A percentile compares a stretch with the other conserved stretches of the same genome.
phyloP scores from a whole-genome alignment of 805 yeast genomes.

The Candida sithepensis region DNA sequence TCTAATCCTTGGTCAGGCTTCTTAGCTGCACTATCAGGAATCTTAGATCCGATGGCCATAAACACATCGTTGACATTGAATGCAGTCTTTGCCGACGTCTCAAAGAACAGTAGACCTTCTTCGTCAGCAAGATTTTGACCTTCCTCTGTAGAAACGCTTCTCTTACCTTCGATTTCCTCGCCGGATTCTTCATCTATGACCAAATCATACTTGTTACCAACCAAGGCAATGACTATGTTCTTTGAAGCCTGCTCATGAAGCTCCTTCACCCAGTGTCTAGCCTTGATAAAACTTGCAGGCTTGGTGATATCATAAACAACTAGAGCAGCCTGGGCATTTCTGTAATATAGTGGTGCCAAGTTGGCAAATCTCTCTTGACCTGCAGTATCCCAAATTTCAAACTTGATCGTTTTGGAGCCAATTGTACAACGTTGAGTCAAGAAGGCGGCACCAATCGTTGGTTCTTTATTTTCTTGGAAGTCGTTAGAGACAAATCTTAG shows the following conservation, averaged over 20 bases:
- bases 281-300: conserved; percentile 91
- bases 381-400: conserved; percentile 96
- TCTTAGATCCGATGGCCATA: conserved; percentile 81
- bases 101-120: conserved; percentile 86
- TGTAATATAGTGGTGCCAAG: conserved; percentile 94
- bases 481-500: conserved; percentile 91
- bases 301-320: conserved; percentile 95
- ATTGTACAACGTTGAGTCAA: conserved; percentile 89
- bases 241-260: conserved; percentile 93
- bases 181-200: conserved; percentile 48
- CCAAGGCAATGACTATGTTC: conserved; percentile 87
- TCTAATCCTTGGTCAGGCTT: conserved; percentile 17
- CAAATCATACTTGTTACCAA: conserved; percentile 88
- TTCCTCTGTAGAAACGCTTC: conserved; percentile 83
- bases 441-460: conserved; percentile 97
- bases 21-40: conserved; percentile 46
- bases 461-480: conserved; percentile 95
- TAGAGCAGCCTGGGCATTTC: conserved; percentile 95
- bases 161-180: conserved; percentile 46
- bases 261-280: conserved; percentile 97
- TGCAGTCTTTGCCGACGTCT: conserved; percentile 91
- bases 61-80: conserved; percentile 89
- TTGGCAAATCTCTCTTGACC: conserved; percentile 97
- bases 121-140: conserved; percentile 87
- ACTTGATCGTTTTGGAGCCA: conserved; percentile 82